phyloP scores from a whole-genome alignment of 148 eudicot species.

The Amaranthus cruentus region DNA sequence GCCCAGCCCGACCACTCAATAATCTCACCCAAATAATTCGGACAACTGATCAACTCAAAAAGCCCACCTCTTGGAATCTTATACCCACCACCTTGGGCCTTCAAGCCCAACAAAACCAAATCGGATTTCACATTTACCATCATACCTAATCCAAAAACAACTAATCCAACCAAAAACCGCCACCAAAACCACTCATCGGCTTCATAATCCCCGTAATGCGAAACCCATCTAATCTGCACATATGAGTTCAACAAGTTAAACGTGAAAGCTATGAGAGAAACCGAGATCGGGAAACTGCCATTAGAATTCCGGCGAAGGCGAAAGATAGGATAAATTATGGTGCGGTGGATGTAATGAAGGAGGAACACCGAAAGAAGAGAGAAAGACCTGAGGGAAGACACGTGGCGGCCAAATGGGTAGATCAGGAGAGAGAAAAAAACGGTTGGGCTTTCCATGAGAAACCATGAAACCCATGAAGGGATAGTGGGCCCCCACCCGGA shows the following conservation, averaged over 20 bases:
- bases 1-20: slow-evolving; percentile 95
- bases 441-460: slow-evolving; percentile 82
- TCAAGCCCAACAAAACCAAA: slow-evolving; percentile 47
- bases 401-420: slow-evolving; percentile 49
- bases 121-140: slow-evolving; percentile 59
- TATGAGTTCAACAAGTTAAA: slow-evolving; percentile 65
- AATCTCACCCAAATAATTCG: slow-evolving; percentile 89
- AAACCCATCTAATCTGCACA: slow-evolving; percentile 67
- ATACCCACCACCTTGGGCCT: slow-evolving; percentile 55
- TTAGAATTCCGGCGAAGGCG: slow-evolving; percentile 32
- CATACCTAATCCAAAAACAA: slow-evolving; percentile 57
- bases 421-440: slow-evolving; percentile 51
- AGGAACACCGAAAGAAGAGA: slow-evolving; percentile 56
- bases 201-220: slow-evolving; percentile 46
- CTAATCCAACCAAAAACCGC: slow-evolving; percentile 50
- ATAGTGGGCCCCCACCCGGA: slow-evolving; percentile 79
- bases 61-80: slow-evolving; percentile 64
- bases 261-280: slow-evolving; percentile 51
- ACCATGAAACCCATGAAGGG: slow-evolving; percentile 70
- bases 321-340: slow-evolving; percentile 55
- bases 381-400: slow-evolving; percentile 32
- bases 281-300: slow-evolving; percentile 42
- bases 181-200: slow-evolving; percentile 51
- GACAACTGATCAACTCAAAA: slow-evolving; percentile 74
- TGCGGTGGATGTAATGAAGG: slow-evolving; percentile 75